Base-by-base conservation (phyloP, 1,284 basidiomycete species). In the Sanghuangporus baumii region DNA sequence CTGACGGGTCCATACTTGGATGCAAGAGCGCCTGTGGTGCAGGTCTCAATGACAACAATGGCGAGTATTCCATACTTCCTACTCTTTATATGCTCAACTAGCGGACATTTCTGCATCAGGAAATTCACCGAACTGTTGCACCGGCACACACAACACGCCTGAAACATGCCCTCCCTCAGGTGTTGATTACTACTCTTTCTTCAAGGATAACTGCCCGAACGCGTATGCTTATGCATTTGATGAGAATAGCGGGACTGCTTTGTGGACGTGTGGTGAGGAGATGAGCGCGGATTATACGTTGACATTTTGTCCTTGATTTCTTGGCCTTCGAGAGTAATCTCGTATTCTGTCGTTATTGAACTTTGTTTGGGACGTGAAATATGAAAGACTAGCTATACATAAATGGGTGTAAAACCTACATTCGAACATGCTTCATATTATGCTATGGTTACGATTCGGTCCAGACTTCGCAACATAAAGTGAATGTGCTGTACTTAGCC, bases 211-310 rank as follows among this genome's bases (percentile, higher is more conserved):
- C 62, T 86, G 83, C 72, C 82, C 80, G 4, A 78, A 79, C 62
- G 74, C 81, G 0, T 86, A 86, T 66, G 83, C 77, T 2, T 85
- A 85, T 66, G 81, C 83, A 3, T 86, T 74, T 66, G 84, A 85
- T 66, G 83, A 85, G 68, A 70, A 74, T 4, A 80, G 76, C 66
- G 78, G 76, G 1, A 82, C 79, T 16, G 83, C 82, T 8, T 73
- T 86, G 38, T 82, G 74, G 73, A 82, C 77, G 1, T 85, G 84
- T 70, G 63, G 73, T 54, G 73, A 77, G n/a, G 59, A 65, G 34
- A 69, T 70, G 48, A 74, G 72, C 11, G 79, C 82, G 2, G 77
- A 81, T 65, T 85, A 84, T 67, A 83, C 81, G 20, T 57, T 84
- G 47, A 84, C 81, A 8, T 84, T 84, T 74, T 85, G 82, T 68